Percentiles rank a stretch among this genome's conserved stretches.
These are phyloP conservation scores for Calonectria montana DNA, from an alignment of 2,329 filamentous ascomycete species.

Conservation along the genomic window DNA sequence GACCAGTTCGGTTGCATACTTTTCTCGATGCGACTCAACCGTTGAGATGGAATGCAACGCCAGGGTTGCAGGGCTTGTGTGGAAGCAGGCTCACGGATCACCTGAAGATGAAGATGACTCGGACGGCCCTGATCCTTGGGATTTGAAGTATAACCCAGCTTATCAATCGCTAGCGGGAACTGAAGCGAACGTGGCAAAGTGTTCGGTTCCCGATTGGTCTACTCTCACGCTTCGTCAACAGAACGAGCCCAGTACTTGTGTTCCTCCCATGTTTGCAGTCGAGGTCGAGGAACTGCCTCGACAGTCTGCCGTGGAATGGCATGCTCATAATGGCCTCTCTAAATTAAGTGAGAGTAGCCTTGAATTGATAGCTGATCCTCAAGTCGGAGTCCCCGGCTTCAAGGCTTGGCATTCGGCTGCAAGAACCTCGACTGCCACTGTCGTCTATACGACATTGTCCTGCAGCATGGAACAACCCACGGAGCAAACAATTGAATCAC, in stretches of 20 bases:
- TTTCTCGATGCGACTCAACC: slow-evolving; percentile 57
- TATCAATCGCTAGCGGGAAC: slow-evolving; percentile 56
- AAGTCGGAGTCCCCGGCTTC: slow-evolving; percentile 39
- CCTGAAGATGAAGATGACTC: slow-evolving; percentile 60
- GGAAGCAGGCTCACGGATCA: slow-evolving; percentile 58
- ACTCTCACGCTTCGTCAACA: slow-evolving; percentile 53
- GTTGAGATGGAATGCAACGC: slow-evolving; percentile 50
- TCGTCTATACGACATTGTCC: slow-evolving; percentile 48
- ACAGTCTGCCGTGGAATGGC: slow-evolving; percentile 84
- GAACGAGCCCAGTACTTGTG: slow-evolving; percentile 47
- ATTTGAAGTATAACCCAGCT: slow-evolving; percentile 67
- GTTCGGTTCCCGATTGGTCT: slow-evolving; percentile 63
- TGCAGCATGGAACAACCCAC: slow-evolving; percentile 6
- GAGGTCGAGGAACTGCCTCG: slow-evolving; percentile 84
- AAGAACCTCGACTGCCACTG: slow-evolving; percentile 27
- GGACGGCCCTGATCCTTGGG: slow-evolving; percentile 74
- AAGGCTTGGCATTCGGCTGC: slow-evolving; percentile 45
- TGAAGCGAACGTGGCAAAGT: slow-evolving; percentile 38
- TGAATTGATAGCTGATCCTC: slow-evolving; percentile 36
- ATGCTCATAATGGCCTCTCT: slow-evolving; percentile 71
- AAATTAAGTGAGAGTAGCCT: slow-evolving; percentile 43
- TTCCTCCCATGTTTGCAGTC: slow-evolving; percentile 78
- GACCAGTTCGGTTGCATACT: slow-evolving; percentile 80
- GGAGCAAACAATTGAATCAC: neutral
- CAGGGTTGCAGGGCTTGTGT: slow-evolving; percentile 57